A percentile compares a stretch with the other conserved stretches of the same genome.
These are phyloP conservation scores for Pseudopediastrum boryanum DNA, from an alignment of 139 green algal species.

Conservation along the genomic window DNA sequence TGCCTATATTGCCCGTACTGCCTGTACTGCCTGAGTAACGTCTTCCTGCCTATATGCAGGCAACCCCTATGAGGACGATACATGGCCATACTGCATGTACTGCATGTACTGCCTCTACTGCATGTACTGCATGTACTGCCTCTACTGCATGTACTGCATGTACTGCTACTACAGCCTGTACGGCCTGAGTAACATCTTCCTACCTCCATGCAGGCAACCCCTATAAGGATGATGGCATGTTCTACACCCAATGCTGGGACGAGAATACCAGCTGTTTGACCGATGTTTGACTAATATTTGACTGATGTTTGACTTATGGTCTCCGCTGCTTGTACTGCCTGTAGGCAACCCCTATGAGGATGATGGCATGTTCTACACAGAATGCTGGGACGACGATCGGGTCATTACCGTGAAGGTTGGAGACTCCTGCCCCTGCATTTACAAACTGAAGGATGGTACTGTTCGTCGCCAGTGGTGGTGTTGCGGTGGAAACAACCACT, in stretches of 20 bases:
- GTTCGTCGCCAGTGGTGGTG: conserved; percentile 24
- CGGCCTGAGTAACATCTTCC: too few relatives aligned
- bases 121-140: background rate
- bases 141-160: background rate
- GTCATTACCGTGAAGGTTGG: conserved; percentile 15
- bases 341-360: background rate
- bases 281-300: conserved; percentile 1
- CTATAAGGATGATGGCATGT: background rate
- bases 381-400: conserved; percentile 22
- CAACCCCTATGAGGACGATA: too few relatives aligned
- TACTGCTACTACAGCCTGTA: too few relatives aligned
- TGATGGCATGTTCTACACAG: background rate
- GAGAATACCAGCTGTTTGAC: too few relatives aligned
- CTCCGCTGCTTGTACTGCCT: background rate
- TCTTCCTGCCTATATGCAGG: too few relatives aligned
- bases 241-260: conserved; percentile 22
- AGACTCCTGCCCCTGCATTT: conserved; percentile 25
- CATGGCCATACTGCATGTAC: too few relatives aligned
- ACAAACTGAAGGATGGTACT: background rate
- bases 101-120: conserved; percentile 3
- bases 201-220: conserved; percentile 16
- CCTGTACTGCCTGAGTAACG: too few relatives aligned
- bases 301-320: background rate
- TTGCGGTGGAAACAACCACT: conserved; percentile 34
- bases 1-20: too few relatives aligned